phyloP scores from a whole-genome alignment of 1,284 basidiomycete genomes.

The Ganoderma lingzhi region DNA sequence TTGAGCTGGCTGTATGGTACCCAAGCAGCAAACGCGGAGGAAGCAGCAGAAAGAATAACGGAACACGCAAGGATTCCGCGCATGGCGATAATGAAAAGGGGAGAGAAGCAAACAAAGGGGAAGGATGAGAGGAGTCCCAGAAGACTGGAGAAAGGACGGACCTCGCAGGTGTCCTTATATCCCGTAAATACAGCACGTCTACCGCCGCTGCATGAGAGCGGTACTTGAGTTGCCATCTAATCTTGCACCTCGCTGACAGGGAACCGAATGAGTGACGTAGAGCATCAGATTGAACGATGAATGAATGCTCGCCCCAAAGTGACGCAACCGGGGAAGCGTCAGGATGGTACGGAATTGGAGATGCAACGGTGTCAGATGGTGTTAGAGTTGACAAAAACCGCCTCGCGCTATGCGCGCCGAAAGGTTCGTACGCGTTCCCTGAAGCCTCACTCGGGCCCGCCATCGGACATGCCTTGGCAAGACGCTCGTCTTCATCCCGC shows the following conservation, averaged over 20 bases:
- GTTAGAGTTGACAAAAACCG: not conserved
- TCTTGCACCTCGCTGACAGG: not conserved
- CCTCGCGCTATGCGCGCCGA: not conserved
- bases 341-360: not conserved
- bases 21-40: constrained; percentile 13
- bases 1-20: constrained; percentile 12
- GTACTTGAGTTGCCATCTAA: not conserved
- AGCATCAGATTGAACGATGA: not conserved
- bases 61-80: constrained; percentile 9
- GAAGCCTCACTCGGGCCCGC: not conserved
- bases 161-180: not conserved
- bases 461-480: not conserved
- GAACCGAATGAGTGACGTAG: not conserved
- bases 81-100: constrained; percentile 6
- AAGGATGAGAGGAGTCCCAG: not conserved
- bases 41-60: constrained; percentile 12
- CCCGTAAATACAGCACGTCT: not conserved
- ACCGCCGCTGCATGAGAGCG: not conserved
- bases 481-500: not conserved
- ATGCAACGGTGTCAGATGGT: not conserved
- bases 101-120: not conserved
- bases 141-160: not conserved
- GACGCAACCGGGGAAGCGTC: constrained; percentile 1
- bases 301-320: not conserved
- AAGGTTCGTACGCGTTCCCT: not conserved